Evolutionary conservation across 345 rosid genomes (phyloP), one percentile per base, ranked within the genome.

Genomic region (Eucalyptus sp.): DNA sequence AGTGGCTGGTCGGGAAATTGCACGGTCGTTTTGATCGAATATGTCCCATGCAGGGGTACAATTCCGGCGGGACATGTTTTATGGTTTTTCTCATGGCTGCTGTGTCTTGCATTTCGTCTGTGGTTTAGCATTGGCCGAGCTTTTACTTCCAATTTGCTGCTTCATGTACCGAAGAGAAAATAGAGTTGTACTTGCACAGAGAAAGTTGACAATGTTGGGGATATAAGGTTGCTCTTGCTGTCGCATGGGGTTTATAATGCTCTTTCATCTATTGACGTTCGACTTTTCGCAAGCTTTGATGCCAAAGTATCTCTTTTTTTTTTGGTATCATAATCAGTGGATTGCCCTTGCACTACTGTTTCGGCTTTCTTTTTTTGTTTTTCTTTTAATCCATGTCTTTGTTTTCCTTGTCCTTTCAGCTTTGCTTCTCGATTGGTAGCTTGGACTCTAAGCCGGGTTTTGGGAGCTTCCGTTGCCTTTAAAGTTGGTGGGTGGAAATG

Each of bases 401-500:
- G 46, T 88, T 85, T 50, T 52, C 86, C 86, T 85, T 29, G 89
- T 87, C 68, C 88, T 68, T 90, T 51, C 95, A 96, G 98, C 90
- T 94, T 95, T 89, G 93, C 96, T 86, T 93, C 96, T 64, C 96
- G 98, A 92, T 88, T 96, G 93, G 92, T 94, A 89, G 98, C 99
- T 27, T 98, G 94, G 97, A 90, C 96, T 91, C 91, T 97, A 89
- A 94, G 99, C 93, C 93, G 96, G 87, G 90, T 94, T 25, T 33
- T 98, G 29, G 96, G 98, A 92, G 99, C 94, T 50, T 94, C 97
- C 50, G 94, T 98, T 89, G 93, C 91, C 88, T 96, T 98, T 60
- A 97, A 97, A 31, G 93, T 97, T 91, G 97, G 96, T 50, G 97
- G 99, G 86, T 98, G 99, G 99, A 98, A 97, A 93, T 96, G 97